A percentile compares a stretch with the other conserved stretches of the same genome.
Evolutionary conservation across 345 rosid genomes (phyloP).

Genomic region (Adansonia digitata): DNA sequence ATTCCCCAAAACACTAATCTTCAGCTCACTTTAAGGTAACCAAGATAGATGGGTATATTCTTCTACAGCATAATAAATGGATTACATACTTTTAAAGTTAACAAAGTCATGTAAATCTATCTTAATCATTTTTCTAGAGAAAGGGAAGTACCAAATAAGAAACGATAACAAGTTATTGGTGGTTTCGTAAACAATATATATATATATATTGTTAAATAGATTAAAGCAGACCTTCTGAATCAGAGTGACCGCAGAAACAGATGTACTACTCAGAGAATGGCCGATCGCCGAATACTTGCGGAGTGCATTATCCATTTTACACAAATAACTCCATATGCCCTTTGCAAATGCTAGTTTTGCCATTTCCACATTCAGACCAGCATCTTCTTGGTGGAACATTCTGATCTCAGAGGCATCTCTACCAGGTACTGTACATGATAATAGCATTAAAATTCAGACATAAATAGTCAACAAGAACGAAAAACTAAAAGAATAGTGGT

Average conservation of each 20-base stretch:
- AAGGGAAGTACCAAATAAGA: not conserved
- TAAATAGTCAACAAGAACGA: too few relatives aligned
- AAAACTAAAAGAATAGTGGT: too few relatives aligned
- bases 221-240: slow-evolving; percentile 62
- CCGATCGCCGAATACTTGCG: slow-evolving; percentile 43
- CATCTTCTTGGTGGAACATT: slow-evolving; percentile 98
- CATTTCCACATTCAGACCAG: slow-evolving; percentile 84
- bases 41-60: not conserved
- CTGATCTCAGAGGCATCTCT: too few relatives aligned
- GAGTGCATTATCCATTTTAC: slow-evolving; percentile 81
- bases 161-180: not conserved
- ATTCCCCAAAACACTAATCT: not conserved
- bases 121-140: not conserved
- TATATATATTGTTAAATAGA: not conserved
- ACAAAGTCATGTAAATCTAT: not conserved
- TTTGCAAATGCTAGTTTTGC: slow-evolving; percentile 80
- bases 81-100: not conserved
- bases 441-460: too few relatives aligned
- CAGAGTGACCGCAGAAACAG: slow-evolving; percentile 44
- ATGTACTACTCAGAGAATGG: slow-evolving; percentile 30
- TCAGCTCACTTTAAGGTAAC: not conserved
- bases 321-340: slow-evolving; percentile 91
- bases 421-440: too few relatives aligned
- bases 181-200: not conserved
- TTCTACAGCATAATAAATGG: not conserved